Evolutionary conservation across 441 rosid genomes (phyloP).

Genomic region (Populus trichocarpa): DNA sequence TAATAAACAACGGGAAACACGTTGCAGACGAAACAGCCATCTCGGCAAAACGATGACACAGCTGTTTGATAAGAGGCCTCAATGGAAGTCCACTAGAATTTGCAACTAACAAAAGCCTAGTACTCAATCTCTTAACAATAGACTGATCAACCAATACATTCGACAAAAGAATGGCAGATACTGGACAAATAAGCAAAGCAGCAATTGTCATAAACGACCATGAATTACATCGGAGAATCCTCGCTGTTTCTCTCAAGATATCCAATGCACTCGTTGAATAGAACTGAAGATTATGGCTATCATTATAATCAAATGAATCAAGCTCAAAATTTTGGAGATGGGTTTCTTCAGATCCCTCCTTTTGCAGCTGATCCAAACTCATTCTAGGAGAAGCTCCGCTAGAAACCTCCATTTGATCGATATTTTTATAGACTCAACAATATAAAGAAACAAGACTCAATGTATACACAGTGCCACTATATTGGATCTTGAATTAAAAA

Average conservation of each 20-base stretch:
- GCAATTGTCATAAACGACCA: conserved; percentile 59
- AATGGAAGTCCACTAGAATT: conserved; percentile 74
- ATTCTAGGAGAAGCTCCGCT: conserved; percentile 28
- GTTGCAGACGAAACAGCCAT: conserved; percentile 55
- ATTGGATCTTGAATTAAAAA: background rate
- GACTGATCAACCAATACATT: conserved; percentile 66
- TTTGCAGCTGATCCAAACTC: conserved; percentile 26
- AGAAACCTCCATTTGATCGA: conserved; percentile 32
- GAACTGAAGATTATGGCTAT: conserved; percentile 28
- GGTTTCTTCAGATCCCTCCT: conserved; percentile 36
- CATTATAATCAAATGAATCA: conserved; percentile 25
- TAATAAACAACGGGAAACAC: conserved; percentile 75
- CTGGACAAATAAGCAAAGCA: conserved; percentile 67
- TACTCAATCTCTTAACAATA: conserved; percentile 53
- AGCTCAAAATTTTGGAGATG: conserved; percentile 32
- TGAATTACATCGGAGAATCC: conserved; percentile 70
- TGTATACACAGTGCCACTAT: background rate
- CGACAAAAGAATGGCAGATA: conserved; percentile 63
- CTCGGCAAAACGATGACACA: conserved; percentile 66
- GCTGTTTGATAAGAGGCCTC: conserved; percentile 53
- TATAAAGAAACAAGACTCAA: background rate
- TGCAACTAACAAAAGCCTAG: conserved; percentile 59
- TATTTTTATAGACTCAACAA: background rate
- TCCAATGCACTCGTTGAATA: conserved; percentile 75
- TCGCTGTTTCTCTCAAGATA: conserved; percentile 78